These are phyloP conservation scores for Alternaria angustiovoidea DNA, from an alignment of 2,329 filamentous ascomycete species.

Conservation along the genomic window DNA sequence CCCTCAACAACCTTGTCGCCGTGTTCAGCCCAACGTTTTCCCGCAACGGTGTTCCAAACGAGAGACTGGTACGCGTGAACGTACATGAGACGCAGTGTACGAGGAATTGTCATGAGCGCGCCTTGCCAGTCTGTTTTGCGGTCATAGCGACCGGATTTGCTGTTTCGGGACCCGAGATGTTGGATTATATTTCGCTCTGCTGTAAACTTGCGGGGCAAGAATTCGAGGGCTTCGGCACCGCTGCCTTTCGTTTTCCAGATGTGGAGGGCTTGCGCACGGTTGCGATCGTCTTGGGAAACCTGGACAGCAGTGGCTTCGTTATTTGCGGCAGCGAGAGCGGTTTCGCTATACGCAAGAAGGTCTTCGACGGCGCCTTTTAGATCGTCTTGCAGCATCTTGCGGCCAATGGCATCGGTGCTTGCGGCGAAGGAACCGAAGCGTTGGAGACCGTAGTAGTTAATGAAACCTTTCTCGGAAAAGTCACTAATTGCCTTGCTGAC, in stretches of 20 bases:
- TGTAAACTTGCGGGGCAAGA: slow-evolving; percentile 80
- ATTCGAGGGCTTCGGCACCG: slow-evolving; percentile 66
- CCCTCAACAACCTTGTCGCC: slow-evolving; percentile 80
- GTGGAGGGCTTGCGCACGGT: slow-evolving; percentile 80
- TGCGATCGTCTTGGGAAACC: slow-evolving; percentile 77
- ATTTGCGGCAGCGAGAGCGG: slow-evolving; percentile 64
- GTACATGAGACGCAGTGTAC: slow-evolving; percentile 90
- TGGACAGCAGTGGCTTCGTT: slow-evolving; percentile 52
- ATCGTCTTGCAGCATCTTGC: slow-evolving; percentile 82
- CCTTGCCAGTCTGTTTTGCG: slow-evolving; percentile 77
- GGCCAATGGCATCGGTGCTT: slow-evolving; percentile 84
- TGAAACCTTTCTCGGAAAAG: slow-evolving; percentile 79
- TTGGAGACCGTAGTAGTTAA: slow-evolving; percentile 99
- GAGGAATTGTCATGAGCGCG: slow-evolving; percentile 79
- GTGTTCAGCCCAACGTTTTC: slow-evolving; percentile 79
- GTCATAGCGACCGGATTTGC: slow-evolving; percentile 55
- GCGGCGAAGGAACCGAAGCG: slow-evolving; percentile 89
- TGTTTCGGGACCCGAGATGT: slow-evolving; percentile 67
- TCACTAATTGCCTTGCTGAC: slow-evolving; percentile 69
- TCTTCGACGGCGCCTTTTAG: slow-evolving; percentile 81
- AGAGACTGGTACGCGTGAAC: slow-evolving; percentile 95
- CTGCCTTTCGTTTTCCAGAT: slow-evolving; percentile 72
- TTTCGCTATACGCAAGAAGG: slow-evolving; percentile 76
- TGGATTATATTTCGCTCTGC: slow-evolving; percentile 82
- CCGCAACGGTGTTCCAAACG: slow-evolving; percentile 89